These are phyloP conservation scores for Podospora comata DNA, from an alignment of 495 filamentous ascomycete genomes.

Conservation along the genomic window DNA sequence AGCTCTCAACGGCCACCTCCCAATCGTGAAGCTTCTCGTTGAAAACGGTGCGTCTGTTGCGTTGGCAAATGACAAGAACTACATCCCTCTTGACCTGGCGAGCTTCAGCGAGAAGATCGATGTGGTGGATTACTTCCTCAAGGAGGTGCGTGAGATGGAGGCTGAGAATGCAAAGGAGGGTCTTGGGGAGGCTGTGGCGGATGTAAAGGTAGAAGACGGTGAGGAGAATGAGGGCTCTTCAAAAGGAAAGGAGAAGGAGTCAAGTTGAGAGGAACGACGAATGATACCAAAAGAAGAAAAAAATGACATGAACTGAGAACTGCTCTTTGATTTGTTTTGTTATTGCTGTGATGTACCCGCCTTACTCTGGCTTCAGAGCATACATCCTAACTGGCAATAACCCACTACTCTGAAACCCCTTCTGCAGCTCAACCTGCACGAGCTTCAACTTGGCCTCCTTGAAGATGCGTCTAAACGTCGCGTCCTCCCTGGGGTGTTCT, in stretches of 20 bases:
- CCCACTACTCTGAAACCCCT: constrained; percentile 53
- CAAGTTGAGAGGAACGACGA: constrained; percentile 3
- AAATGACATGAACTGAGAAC: not conserved
- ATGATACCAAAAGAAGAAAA: not conserved
- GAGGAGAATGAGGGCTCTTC: constrained; percentile 6
- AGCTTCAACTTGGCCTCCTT: constrained; percentile 63
- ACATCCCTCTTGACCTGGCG: constrained; percentile 82
- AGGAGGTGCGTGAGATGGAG: constrained; percentile 54
- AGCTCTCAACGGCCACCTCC: constrained; percentile 79
- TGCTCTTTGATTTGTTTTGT: not conserved
- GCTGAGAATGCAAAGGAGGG: constrained; percentile 44
- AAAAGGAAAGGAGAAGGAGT: constrained; percentile 10
- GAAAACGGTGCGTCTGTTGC: constrained; percentile 62
- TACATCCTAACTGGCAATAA: constrained; percentile 70
- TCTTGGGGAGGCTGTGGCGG: constrained; percentile 25
- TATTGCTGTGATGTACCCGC: not conserved
- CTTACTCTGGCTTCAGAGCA: constrained; percentile 49
- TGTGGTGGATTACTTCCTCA: constrained; percentile 64
- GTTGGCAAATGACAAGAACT: constrained; percentile 74
- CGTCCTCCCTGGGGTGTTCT: constrained; percentile 52
- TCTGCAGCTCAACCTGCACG: constrained; percentile 70
- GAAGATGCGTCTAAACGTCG: constrained; percentile 67
- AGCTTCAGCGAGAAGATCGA: constrained; percentile 66
- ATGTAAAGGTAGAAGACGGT: constrained; percentile 28
- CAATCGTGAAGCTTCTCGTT: constrained; percentile 70